phyloP scores from a whole-genome alignment of 2,329 filamentous ascomycete genomes.

The Sclerotiophoma versabilis region DNA sequence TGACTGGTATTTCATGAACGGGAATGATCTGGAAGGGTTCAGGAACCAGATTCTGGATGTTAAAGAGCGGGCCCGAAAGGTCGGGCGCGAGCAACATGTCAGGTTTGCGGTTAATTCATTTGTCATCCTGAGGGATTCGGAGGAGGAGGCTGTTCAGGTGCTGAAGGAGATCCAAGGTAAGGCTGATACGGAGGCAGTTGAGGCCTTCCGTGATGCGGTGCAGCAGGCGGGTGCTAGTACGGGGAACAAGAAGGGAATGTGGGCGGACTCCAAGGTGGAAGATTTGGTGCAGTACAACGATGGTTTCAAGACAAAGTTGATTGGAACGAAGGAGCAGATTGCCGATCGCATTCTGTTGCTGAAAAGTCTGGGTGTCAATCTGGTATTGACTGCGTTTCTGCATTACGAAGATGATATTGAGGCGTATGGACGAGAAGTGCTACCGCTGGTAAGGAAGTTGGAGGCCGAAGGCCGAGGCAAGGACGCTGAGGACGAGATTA shows the following conservation, averaged over 20 bases:
- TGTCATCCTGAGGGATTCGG: constrained; percentile 59
- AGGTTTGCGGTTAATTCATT: constrained; percentile 61
- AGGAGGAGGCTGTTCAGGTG: constrained; percentile 59
- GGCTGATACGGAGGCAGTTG: constrained; percentile 59
- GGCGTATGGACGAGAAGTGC: constrained; percentile 56
- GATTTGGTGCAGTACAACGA: constrained; percentile 64
- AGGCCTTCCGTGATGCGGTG: constrained; percentile 58
- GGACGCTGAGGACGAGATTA: constrained; percentile 56
- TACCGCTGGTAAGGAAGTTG: constrained; percentile 57
- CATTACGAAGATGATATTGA: constrained; percentile 63
- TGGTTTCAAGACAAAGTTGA: constrained; percentile 63
- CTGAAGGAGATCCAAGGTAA: constrained; percentile 62
- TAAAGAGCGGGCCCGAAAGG: constrained; percentile 54
- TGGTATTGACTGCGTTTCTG: constrained; percentile 58
- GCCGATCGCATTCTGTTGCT: constrained; percentile 59
- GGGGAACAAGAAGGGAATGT: constrained; percentile 60
- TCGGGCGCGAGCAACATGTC: constrained; percentile 55
- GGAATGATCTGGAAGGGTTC: constrained; percentile 63
- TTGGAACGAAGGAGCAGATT: constrained; percentile 61
- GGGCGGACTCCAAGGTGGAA: constrained; percentile 60
- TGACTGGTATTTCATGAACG: constrained; percentile 65
- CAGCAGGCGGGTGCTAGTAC: constrained; percentile 60
- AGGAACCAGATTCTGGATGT: constrained; percentile 60
- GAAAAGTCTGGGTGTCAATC: constrained; percentile 55
- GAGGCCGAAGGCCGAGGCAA: constrained; percentile 59